Conservation (phyloP, 768 basidiomycete genomes). For the Favolaschia claudopus region DNA sequence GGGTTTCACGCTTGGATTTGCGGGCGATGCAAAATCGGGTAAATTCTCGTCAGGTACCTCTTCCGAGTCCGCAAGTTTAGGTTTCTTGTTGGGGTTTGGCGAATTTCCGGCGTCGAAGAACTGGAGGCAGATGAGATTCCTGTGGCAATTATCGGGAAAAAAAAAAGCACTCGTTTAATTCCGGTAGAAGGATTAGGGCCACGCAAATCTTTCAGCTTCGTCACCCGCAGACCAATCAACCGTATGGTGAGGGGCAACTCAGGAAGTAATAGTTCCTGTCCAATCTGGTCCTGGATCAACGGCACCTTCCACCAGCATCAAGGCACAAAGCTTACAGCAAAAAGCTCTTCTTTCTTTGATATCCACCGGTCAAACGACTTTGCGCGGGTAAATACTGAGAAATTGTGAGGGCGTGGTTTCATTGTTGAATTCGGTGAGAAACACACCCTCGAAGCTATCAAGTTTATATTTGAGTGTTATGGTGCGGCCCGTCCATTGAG, state of each 20-base stretch:
- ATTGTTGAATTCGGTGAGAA: background rate
- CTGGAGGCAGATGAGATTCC: slow-evolving; percentile 39
- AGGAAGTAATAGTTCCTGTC: slow-evolving; percentile 80
- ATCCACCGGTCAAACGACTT: slow-evolving; percentile 82
- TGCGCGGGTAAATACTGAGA: slow-evolving; percentile 79
- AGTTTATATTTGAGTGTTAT: slow-evolving; percentile 94
- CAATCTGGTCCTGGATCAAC: slow-evolving; percentile 56
- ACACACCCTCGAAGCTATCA: slow-evolving; percentile 82
- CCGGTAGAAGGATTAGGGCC: slow-evolving; percentile 54
- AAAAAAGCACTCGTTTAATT: slow-evolving; percentile 71
- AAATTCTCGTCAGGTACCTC: slow-evolving; percentile 12
- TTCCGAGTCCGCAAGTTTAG: slow-evolving; percentile 31
- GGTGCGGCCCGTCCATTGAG: slow-evolving; percentile 87
- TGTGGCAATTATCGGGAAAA: background rate
- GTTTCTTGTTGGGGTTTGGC: slow-evolving; percentile 49
- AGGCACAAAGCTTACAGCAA: slow-evolving; percentile 57
- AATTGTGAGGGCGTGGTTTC: background rate
- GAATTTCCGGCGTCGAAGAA: slow-evolving; percentile 59
- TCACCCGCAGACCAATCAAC: slow-evolving; percentile 87
- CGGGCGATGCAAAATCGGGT: background rate
- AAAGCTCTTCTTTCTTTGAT: slow-evolving; percentile 80
- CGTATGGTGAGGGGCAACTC: slow-evolving; percentile 84
- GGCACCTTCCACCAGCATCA: slow-evolving; percentile 18
- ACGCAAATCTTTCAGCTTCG: slow-evolving; percentile 86
- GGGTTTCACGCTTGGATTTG: slow-evolving; percentile 2